Percentiles rank a stretch among this genome's conserved stretches.
phyloP scores from a whole-genome alignment of 768 basidiomycete species.

The Pilatotrama ljubarskyi region DNA sequence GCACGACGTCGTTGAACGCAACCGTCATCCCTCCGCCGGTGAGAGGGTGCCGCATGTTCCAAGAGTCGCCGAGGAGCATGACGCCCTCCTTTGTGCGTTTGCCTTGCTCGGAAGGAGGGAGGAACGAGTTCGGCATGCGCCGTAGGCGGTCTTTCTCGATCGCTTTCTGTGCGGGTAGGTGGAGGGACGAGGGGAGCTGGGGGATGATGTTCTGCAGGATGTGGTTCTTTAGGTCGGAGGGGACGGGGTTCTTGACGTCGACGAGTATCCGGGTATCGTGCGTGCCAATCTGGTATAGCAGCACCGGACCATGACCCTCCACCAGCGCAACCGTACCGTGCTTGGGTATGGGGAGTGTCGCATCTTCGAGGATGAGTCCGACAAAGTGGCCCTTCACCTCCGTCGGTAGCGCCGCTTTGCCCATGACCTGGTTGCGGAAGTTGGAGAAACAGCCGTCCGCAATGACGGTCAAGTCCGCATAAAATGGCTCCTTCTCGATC shows the following conservation, averaged over 20 bases:
- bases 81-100: slow-evolving; percentile 59
- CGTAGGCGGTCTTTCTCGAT: slow-evolving; percentile 81
- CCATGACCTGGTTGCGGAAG: slow-evolving; percentile 75
- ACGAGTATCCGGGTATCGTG: slow-evolving; percentile 93
- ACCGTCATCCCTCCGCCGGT: slow-evolving; percentile 99
- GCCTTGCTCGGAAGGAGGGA: slow-evolving; percentile 76
- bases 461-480: slow-evolving; percentile 79
- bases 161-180: slow-evolving; percentile 61
- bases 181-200: slow-evolving; percentile 75
- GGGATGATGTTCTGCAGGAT: slow-evolving; percentile 76
- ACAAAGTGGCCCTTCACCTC: slow-evolving; percentile 77
- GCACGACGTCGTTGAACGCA: slow-evolving; percentile 81
- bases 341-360: slow-evolving; percentile 65
- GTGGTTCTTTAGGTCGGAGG: slow-evolving; percentile 76
- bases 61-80: slow-evolving; percentile 90
- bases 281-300: slow-evolving; percentile 89
- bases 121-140: slow-evolving; percentile 94
- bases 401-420: slow-evolving; percentile 47
- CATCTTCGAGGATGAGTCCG: slow-evolving; percentile 81
- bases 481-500: slow-evolving; percentile 51
- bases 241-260: slow-evolving; percentile 83
- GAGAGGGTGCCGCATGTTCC: slow-evolving; percentile 99
- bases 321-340: slow-evolving; percentile 86
- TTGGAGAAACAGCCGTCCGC: slow-evolving; percentile 97
- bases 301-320: slow-evolving; percentile 80